Base-by-base conservation (phyloP, 2,329 filamentous ascomycete species). In the Penicillium sp. region DNA sequence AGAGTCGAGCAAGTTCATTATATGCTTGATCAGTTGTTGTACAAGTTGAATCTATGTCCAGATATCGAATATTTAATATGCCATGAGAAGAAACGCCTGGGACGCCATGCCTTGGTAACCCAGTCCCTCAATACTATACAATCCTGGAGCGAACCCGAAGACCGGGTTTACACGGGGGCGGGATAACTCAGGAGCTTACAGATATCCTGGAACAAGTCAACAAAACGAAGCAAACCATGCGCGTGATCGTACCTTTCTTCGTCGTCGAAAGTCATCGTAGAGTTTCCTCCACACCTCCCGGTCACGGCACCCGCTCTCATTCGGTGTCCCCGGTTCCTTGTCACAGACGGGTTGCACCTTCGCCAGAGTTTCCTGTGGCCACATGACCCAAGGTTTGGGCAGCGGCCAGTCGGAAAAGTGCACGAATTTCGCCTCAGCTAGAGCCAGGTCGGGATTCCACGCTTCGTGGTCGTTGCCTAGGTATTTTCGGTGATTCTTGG, bases 371-470 rank as follows among this genome's bases (percentile, higher is more conserved):
- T 65, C 58, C 27, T 63, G 64, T 16, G 69, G 67, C 69, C 69
- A 73, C 69, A 72, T 71, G 5, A 81, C 68, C 81, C 81, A 84
- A 2, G 82, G 82, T 58, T 89, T 89, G 0, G 85, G 84, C 5
- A 88, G 60, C 1, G 86, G 87, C 82, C 82, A 87, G 63, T 90
- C 87, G 11, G 82, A 86, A 65, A 89, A 89, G 66, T 89, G 86
- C 2, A 89, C 73, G 5, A 86, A 76, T 56, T 87, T 88, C 6
- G 84, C 82, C 60, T 87, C 83, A 13, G 76, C 76, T 46, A 81
- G 74, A 1, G 77, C 76, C 36, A 66, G 69, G 22, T 83, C 71
- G 0, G 85, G 76, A 61, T 88, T 80, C 84, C 85, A 89, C 2
- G 63, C 58, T 55, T 82, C 81, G 2, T 75, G 69, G 1, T 74